A percentile compares a stretch with the other conserved stretches of the same genome.
phyloP scores from a whole-genome alignment of 2,329 filamentous ascomycete species.

The Neurospora sp. region DNA sequence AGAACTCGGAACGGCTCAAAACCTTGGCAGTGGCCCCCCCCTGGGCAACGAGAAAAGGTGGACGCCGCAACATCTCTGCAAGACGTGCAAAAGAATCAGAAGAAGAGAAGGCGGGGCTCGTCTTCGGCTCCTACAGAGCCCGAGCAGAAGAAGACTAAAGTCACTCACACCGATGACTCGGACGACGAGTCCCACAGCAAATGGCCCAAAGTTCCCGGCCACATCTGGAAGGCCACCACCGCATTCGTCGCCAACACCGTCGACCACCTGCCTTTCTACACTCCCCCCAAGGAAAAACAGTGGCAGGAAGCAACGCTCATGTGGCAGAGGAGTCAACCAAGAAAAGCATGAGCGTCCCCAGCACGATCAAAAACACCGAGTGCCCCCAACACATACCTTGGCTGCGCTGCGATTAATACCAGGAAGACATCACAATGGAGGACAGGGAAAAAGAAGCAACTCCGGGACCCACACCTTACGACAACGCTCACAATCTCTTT shows the following conservation, averaged over 20 bases:
- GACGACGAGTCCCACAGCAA: background rate
- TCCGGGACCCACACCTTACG: background rate
- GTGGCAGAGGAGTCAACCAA: background rate
- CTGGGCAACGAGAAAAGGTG: background rate
- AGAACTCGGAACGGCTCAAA: background rate
- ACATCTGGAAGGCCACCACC: background rate
- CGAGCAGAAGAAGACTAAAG: background rate
- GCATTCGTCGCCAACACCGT: background rate
- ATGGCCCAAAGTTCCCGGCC: background rate
- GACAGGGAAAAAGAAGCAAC: background rate
- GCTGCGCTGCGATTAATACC: background rate
- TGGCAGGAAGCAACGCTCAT: background rate
- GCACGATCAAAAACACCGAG: background rate
- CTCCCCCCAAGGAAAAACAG: background rate
- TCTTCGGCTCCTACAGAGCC: background rate
- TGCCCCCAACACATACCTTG: background rate
- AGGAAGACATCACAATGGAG: background rate
- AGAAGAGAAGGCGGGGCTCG: background rate
- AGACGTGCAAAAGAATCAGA: background rate
- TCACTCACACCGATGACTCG: background rate
- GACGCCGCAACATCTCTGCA: background rate
- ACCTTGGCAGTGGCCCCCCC: background rate
- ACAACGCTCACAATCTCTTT: background rate
- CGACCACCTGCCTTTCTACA: background rate
- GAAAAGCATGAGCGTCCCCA: background rate